Base-by-base conservation (phyloP, 225 moss, liverwort and hornwort genomes). In the Physcomitrellopsis africana region DNA sequence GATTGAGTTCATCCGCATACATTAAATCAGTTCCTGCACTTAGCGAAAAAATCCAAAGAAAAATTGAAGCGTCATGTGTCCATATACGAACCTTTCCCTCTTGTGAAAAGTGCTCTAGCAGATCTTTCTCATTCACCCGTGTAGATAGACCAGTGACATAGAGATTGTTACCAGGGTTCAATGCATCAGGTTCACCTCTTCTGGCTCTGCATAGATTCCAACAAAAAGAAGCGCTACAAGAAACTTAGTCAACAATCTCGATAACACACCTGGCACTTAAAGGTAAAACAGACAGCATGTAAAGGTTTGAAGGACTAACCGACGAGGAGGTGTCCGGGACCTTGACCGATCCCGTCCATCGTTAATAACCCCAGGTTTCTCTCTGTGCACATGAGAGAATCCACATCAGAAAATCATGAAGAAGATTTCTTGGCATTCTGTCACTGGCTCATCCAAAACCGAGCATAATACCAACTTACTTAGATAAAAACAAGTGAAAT, bases 71-170 rank as follows among this genome's bases (percentile, higher is more conserved):
- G 13, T 18, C 29, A 77, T 0, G 15, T 15, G 14, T 65, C 53
- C 57, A 45, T 10, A 26, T 55, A 69, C 60, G 27, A 53, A 94
- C 96, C 94, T 97, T 97, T 61, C 96, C 96, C 79, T 94, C 96
- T 69, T 87, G 76, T 1, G 94, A 97, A 47, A 97, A 94, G 59
- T 94, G 96, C 67, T 97, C 96, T 75, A 88, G 88, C 59, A 97
- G 74, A 70, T 94, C 94, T 16, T 92, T 97, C 73, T 97, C 96
- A 54, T 97, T 97, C 51, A 97, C 96, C 11, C 96, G 92, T 3
- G 94, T 97, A 19, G 96, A 97, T 41, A 97, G 70, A 51, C 96
- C 94, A 48, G 96, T 97, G 13, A 97, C 96, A 56, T 97, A 94
- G 8, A 97, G 81, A 75, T 97, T 94, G 76, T 94, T 94, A 53